Evolutionary conservation across 192 early-diverging fungal species (phyloP), one percentile per base, ranked within the genome.

Genomic region (Coemansia sp.): DNA sequence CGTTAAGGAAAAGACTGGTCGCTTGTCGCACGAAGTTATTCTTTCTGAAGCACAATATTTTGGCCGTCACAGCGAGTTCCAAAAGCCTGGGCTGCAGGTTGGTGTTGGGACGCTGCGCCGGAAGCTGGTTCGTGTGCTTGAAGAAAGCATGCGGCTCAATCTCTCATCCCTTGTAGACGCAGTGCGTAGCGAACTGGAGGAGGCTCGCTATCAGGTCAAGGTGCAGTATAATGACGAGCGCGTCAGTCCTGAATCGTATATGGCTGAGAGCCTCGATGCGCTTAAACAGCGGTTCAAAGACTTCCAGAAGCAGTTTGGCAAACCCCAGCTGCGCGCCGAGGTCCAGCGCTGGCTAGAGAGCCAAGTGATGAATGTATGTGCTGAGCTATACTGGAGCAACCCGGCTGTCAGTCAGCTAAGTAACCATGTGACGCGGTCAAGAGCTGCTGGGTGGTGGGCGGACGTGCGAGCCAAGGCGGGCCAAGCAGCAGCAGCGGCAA

Each of bases 211-310:
- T 74, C 94, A 97, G 83, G 96, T 95, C 84, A 99, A 99, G 78
- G 97, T 99, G 12, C 93, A 95, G 52, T 99, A 97, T 86, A 97
- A 97, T 64, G 97, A 99, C 78, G 90, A 94, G 63, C 85, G 88
- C 28, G 92, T 99, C 61, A 93, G 93, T 21, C 90, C 97, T 40
- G 95, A 99, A 80, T 93, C 92, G 18, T 99, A 99, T 79, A 92
- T 93, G 55, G 93, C 95, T 4, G 97, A 99, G 58, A 88, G 91
- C 13, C 92, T 99, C 66, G 97, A 99, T 69, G 77, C 84, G 28
- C 81, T 99, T 20, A 99, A 99, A 78, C 93, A 93, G 63, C 87
- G 88, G 40, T 99, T 99, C 83, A 96, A 96, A 74, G 89, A 92
- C 58, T 99, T 99, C 76, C 89, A 93, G 61, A 81, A 84, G 52